Base-by-base conservation (phyloP, 2,329 filamentous ascomycete species). In the Calonectria crousiana region DNA sequence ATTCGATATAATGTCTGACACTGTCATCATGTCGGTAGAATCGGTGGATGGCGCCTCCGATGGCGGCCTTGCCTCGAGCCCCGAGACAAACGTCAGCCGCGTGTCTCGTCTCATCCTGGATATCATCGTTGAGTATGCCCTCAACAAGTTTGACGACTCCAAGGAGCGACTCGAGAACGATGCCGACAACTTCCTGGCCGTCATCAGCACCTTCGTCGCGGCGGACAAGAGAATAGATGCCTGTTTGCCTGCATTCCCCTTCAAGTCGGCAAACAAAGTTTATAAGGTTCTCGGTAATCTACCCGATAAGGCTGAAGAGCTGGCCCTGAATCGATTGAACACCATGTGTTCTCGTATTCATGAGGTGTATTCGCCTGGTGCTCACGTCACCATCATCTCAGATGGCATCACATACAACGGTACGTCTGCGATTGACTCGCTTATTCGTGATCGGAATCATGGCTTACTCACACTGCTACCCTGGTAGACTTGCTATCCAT, bases 371-470 rank as follows among this genome's bases (percentile, higher is more conserved):
- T 8, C 52, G 0, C 81, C 82, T 6, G 82, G 82, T 2, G 82
- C 82, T 1, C 52, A 75, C 14, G 71, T 80, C 2, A 85, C 84
- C 23, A 89, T 91, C 47, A 85, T 89, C 13, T 90, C 89, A 0
- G 89, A 90, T 76, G 89, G 89, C 0, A 82, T 90, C 20, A 86
- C 88, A 1, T 91, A 90, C 56, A 90, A 90, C 72, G 89, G 88
- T 89, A 64, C 10, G 83, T 77, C 32, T 78, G 23, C 23, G 53
- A 66, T 20, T 10, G 30, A 53, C 8, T 3, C 16, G 9, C 38
- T 18, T n/a, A 30, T 13, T 3, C 11, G 4, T 14, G 14, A 52
- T 34, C 62, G 1, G 38, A 18, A 34, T 34, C 32, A 13, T 8
- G 3, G 16, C 8, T 28, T 52, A 16, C 47, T 67, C 16, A 68